Evolutionary conservation across 2,329 filamentous ascomycete genomes (phyloP).

Genomic region (Geosmithia morbida): DNA sequence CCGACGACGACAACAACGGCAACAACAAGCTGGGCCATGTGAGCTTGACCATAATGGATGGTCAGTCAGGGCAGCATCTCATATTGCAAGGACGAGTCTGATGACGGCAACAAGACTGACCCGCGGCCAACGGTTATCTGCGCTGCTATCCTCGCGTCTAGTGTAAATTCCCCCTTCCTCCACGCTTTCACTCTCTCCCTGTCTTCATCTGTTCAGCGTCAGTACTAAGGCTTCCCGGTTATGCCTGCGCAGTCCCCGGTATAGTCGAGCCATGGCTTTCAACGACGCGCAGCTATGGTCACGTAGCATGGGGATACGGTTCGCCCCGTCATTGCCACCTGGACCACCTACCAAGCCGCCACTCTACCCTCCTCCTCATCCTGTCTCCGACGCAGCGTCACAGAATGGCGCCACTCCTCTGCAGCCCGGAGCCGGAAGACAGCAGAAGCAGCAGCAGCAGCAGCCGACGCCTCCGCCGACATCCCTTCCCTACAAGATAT

Average conservation of each 20-base stretch:
- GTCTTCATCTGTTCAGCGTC: neutral
- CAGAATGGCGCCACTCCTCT: too few species aligned
- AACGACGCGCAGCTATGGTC: slow-evolving; percentile 11
- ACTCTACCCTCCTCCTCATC: neutral
- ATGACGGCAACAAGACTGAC: slow-evolving; percentile 1
- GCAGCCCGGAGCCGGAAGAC: too few species aligned
- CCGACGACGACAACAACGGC: too few species aligned
- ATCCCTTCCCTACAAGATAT: slow-evolving; percentile 14
- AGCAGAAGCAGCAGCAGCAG: neutral
- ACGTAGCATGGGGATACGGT: slow-evolving; percentile 14
- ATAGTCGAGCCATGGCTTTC: neutral
- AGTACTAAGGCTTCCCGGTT: neutral
- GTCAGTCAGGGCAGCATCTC: neutral
- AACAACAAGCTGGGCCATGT: slow-evolving; percentile 3
- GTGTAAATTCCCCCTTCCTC: too few species aligned
- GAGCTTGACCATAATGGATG: slow-evolving; percentile 1
- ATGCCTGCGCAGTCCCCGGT: neutral
- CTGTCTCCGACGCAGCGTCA: neutral
- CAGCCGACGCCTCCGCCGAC: slow-evolving; percentile 4
- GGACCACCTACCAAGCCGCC: slow-evolving; percentile 10
- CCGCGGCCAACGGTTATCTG: neutral
- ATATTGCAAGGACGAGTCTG: slow-evolving; percentile 1
- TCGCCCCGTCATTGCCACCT: slow-evolving; percentile 9
- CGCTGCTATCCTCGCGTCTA: too few species aligned
- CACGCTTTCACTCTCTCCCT: neutral